Evolutionary conservation across 306 rosid species (phyloP).

Genomic region (Trifolium fragiferum): DNA sequence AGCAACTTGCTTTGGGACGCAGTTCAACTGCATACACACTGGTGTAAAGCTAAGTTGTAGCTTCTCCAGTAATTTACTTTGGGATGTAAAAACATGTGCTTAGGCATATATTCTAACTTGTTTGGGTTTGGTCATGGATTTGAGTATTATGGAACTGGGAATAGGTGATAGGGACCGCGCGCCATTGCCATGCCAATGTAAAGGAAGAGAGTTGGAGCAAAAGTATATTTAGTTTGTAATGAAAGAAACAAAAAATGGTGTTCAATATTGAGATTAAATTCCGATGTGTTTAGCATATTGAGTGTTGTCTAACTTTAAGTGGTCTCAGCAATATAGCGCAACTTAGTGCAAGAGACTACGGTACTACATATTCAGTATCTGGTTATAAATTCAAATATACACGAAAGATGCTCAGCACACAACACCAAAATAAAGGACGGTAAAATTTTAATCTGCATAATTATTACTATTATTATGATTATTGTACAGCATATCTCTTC

Average conservation of each 20-base stretch:
- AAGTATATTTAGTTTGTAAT: not conserved
- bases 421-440: not conserved
- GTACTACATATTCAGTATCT: not conserved
- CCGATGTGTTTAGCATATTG: not conserved
- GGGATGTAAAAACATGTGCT: not conserved
- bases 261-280: not conserved
- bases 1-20: not conserved
- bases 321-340: too few relatives aligned
- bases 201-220: too few relatives aligned
- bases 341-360: not conserved
- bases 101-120: not conserved
- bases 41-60: not conserved
- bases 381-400: too few relatives aligned
- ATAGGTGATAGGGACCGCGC: not conserved
- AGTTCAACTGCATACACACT: not conserved
- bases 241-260: not conserved
- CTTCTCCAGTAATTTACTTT: not conserved
- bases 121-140: not conserved
- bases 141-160: not conserved
- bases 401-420: too few relatives aligned
- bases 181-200: not conserved
- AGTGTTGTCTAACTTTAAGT: not conserved
- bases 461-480: conserved; percentile 40
- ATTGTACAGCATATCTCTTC: conserved; percentile 49
- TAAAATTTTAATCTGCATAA: conserved; percentile 32